Evolutionary conservation across 345 rosid species (phyloP).

Genomic region (Excoecaria agallocha): DNA sequence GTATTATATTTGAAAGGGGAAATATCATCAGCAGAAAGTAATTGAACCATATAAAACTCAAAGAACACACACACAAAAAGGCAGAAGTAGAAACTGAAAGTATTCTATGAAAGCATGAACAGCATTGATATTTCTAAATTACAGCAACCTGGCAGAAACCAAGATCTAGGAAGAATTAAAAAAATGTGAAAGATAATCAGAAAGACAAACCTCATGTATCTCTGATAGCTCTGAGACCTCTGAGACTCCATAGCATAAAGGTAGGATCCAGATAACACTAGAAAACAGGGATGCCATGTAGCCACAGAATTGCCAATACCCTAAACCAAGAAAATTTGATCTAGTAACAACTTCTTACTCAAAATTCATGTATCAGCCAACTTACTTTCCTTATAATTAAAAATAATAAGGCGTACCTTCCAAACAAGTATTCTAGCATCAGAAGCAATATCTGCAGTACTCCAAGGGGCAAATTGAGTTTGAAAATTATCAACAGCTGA

Average conservation of each 20-base stretch:
- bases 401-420: conserved; percentile 53
- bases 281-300: conserved; percentile 89
- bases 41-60: neutral
- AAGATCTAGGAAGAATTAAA: neutral
- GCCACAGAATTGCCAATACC: conserved; percentile 96
- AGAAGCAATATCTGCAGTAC: conserved; percentile 63
- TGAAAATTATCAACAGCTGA: conserved; percentile 59
- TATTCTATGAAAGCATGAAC: neutral
- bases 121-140: conserved; percentile 15
- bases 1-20: conserved; percentile 11
- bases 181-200: conserved; percentile 18
- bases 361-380: conserved; percentile 25
- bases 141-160: neutral
- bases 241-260: conserved; percentile 83
- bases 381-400: conserved; percentile 9
- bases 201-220: conserved; percentile 69
- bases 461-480: conserved; percentile 59
- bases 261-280: conserved; percentile 79
- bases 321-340: conserved; percentile 40
- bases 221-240: conserved; percentile 72
- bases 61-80: neutral
- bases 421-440: conserved; percentile 89
- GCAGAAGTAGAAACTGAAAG: conserved; percentile 3
- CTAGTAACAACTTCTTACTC: conserved; percentile 16
- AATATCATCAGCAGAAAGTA: conserved; percentile 8